A percentile compares a stretch with the other conserved stretches of the same genome.
These are phyloP conservation scores for Danielia oregonensis DNA, from an alignment of 805 yeast species.

Conservation along the genomic window DNA sequence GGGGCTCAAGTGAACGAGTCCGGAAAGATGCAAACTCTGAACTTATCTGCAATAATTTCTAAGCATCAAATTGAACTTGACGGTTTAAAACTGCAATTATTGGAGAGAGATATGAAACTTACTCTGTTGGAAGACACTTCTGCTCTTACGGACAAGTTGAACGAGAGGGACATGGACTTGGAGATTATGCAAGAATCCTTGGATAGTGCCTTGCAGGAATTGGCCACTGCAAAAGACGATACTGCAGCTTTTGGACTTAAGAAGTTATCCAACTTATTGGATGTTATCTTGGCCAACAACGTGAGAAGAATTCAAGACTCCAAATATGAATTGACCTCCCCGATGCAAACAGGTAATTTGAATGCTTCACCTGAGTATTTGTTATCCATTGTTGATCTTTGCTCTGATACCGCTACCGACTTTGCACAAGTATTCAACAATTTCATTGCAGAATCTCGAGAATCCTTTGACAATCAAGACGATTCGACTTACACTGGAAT, in stretches of 20 bases:
- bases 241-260: conserved; percentile 38
- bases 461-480: conserved; percentile 28
- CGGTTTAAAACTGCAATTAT: conserved; percentile 37
- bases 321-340: conserved; percentile 65
- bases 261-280: conserved; percentile 54
- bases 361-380: conserved; percentile 69
- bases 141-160: conserved; percentile 42
- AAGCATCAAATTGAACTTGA: conserved; percentile 64
- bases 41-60: conserved; percentile 53
- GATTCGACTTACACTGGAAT: conserved; percentile 58
- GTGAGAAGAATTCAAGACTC: conserved; percentile 72
- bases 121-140: conserved; percentile 21
- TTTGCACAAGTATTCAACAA: conserved; percentile 75
- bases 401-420: conserved; percentile 69
- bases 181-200: conserved; percentile 76
- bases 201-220: conserved; percentile 63
- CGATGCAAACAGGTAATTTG: conserved; percentile 79
- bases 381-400: conserved; percentile 65
- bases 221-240: conserved; percentile 49
- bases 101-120: conserved; percentile 26
- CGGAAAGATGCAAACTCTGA: conserved; percentile 62
- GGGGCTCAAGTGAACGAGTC: conserved; percentile 54
- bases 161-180: conserved; percentile 71
- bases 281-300: conserved; percentile 66
- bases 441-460: conserved; percentile 72